Percentiles rank a stretch among this genome's conserved stretches.
These are phyloP conservation scores for Colletotrichum phormii DNA, from an alignment of 2,329 filamentous ascomycete genomes.

Conservation along the genomic window DNA sequence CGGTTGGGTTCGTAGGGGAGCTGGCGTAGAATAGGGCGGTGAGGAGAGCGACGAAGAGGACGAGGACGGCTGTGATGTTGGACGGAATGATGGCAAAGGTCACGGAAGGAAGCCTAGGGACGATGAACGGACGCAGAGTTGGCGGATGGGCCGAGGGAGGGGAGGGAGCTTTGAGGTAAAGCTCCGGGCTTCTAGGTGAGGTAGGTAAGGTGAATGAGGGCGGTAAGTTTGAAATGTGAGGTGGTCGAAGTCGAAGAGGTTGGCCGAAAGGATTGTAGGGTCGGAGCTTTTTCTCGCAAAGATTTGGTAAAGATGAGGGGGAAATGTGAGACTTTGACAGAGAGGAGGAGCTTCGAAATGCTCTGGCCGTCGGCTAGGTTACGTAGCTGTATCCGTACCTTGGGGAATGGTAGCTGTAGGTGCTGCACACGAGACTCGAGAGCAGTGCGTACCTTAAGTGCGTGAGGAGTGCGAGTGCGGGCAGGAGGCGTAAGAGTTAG, in stretches of 20 bases:
- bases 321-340: neutral
- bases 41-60: conserved; percentile 23
- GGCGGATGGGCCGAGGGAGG: conserved; percentile 5
- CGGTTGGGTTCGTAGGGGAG: neutral
- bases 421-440: neutral
- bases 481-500: conserved; percentile 9
- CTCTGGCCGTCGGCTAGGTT: neutral
- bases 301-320: neutral
- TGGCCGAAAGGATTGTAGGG: neutral
- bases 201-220: neutral
- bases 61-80: conserved; percentile 16
- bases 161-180: conserved; percentile 9
- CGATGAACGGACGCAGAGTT: conserved; percentile 8
- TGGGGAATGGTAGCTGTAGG: neutral
- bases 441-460: neutral
- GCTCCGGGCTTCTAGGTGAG: neutral
- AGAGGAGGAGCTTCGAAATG: neutral
- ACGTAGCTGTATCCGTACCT: neutral
- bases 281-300: neutral
- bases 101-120: conserved; percentile 7
- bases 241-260: neutral
- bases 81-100: conserved; percentile 30
- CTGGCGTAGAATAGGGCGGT: neutral
- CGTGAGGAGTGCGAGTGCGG: conserved; percentile 2
- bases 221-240: neutral